These are phyloP conservation scores for Xylariaceae sp. DNA, from an alignment of 2,329 filamentous ascomycete species.

Conservation along the genomic window DNA sequence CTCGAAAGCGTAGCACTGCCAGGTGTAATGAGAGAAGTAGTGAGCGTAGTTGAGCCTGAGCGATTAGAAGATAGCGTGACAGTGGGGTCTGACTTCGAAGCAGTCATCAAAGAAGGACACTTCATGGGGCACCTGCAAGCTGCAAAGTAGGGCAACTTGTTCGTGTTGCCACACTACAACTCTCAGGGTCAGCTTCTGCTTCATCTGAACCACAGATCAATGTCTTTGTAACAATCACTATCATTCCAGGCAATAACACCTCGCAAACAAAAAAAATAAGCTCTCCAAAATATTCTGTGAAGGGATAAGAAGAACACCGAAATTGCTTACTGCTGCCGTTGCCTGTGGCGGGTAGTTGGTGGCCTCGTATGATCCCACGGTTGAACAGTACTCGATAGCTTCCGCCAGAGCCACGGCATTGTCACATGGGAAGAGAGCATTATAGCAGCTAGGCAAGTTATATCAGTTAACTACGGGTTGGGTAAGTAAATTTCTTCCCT, in stretches of 20 bases:
- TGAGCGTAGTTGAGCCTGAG: not conserved
- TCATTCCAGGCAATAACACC: no score
- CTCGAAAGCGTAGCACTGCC: no score
- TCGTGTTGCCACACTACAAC: slow-evolving; percentile 33
- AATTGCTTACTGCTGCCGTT: slow-evolving; percentile 30
- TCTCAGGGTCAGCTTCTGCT: no score
- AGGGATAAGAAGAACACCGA: no score
- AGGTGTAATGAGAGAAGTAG: no score
- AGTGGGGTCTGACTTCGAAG: not conserved
- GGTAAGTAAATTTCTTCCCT: not conserved
- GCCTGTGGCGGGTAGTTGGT: slow-evolving; percentile 34
- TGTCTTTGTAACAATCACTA: no score
- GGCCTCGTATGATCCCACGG: slow-evolving; percentile 29
- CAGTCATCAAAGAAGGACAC: slow-evolving; percentile 6
- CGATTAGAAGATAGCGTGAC: no score
- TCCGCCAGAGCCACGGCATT: slow-evolving; percentile 23
- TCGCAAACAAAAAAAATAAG: no score
- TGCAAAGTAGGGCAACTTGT: slow-evolving; percentile 29
- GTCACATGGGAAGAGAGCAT: slow-evolving; percentile 35
- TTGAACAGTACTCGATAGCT: slow-evolving; percentile 33
- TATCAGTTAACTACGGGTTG: slow-evolving; percentile 9
- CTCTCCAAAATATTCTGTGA: no score
- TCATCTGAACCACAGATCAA: no score
- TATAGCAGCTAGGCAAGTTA: slow-evolving; percentile 27
- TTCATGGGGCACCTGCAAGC: slow-evolving; percentile 31